phyloP scores from a whole-genome alignment of 768 basidiomycete species.

The Tylopilus cervinicoccineus region DNA sequence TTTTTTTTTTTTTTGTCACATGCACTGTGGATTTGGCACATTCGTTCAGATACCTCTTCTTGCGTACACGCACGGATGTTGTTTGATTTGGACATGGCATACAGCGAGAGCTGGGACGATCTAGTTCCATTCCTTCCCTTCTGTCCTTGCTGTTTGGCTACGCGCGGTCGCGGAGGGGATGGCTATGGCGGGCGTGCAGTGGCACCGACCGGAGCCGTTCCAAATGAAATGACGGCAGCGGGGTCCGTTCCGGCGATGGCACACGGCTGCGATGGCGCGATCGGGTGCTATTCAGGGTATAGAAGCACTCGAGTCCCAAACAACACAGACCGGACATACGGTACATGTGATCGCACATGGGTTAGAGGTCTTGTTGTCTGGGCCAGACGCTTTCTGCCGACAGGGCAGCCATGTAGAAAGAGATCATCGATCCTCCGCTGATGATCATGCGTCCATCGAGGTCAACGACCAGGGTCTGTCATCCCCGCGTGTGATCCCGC shows the following conservation, averaged over 20 bases:
- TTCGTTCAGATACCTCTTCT: constrained; percentile 23
- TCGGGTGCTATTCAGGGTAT: too few species aligned
- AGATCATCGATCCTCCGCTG: too few species aligned
- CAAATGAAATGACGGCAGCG: constrained; percentile 8
- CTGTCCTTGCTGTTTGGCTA: neutral
- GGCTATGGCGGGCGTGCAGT: too few species aligned
- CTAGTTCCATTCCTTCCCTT: neutral
- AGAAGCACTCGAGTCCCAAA: too few species aligned
- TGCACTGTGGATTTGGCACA: constrained; percentile 16
- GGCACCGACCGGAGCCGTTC: constrained; percentile 13
- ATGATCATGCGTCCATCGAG: too few species aligned
- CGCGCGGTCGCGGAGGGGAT: neutral
- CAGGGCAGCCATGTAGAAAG: too few species aligned
- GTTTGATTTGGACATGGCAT: constrained; percentile 24
- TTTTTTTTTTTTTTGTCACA: constrained; percentile 29
- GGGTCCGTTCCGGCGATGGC: too few species aligned
- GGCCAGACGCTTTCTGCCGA: too few species aligned
- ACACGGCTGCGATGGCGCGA: neutral
- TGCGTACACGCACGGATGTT: constrained; percentile 19
- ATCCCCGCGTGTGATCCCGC: neutral
- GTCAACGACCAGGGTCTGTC: too few species aligned
- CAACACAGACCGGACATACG: too few species aligned
- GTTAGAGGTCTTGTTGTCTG: too few species aligned
- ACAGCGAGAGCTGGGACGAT: constrained; percentile 1
- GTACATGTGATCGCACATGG: too few species aligned